Evolutionary conservation across 176 grass and related monocot genomes (phyloP), one percentile per base, ranked within the genome.

Genomic region (Juncus effusus): DNA sequence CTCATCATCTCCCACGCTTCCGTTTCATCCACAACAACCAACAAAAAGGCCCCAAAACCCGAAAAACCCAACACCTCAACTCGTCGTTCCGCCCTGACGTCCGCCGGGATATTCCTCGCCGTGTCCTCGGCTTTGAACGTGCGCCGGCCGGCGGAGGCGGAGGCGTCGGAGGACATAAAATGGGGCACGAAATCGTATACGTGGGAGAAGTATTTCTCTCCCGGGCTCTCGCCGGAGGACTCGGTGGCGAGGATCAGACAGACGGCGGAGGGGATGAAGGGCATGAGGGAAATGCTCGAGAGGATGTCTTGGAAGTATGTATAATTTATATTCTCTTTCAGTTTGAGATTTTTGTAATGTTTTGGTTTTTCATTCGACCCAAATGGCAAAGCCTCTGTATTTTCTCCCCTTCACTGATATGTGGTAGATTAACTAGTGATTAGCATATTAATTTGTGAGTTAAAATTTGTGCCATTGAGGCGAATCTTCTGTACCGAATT

Each of bases 241-340:
- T 84, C 93, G 3, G 87, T 70, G 1, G 93, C 82, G 66, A 78
- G 93, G 74, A 96, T 97, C 58, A 79, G 77, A 42, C 93, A 97
- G 74, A 97, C 93, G 3, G 82, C 93, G 3, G 93, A 97, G 75
- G 85, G 85, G 5, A 84, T 97, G 85, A 72, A 75, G 36, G 82
- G 81, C 41, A 81, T 92, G 54, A 78, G 93, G 49, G 87, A 90
- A 16, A 97, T 97, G 88, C 80, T 97, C 13, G 88, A 97, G 69
- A 86, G 85, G 62, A 97, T 97, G 93, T 85, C 93, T 3, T 97
- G 93, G 93, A 82, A 76, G 67, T 95, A 95, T 52, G 77, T 80
- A 6, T 36, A 73, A 52, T 80, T 80, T 67, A 28, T 28, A 28
- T 28, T 28, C 19, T 28, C 19, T 28, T 28, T 28, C 19, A 28